Percentiles rank a stretch among this genome's conserved stretches.
Conservation (phyloP, 2,329 filamentous ascomycete species). For the Aspergillus sp. region DNA sequence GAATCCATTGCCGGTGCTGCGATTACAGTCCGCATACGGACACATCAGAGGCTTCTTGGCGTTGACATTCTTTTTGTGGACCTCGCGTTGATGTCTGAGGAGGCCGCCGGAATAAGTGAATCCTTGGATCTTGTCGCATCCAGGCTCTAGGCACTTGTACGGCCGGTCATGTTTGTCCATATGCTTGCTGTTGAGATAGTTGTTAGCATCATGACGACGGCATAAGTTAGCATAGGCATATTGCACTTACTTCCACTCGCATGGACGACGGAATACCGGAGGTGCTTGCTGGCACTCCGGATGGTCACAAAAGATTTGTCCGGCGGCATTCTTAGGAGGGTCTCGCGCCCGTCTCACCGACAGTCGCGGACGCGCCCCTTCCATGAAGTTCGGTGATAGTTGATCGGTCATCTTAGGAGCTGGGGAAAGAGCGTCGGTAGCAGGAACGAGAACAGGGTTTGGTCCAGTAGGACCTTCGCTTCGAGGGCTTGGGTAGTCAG, state of each 20-base stretch:
- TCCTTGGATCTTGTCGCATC: slow-evolving; percentile 85
- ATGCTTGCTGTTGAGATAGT: slow-evolving; percentile 66
- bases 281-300: slow-evolving; percentile 64
- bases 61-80: slow-evolving; percentile 85
- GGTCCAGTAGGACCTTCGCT: slow-evolving; percentile 39
- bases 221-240: slow-evolving; percentile 20
- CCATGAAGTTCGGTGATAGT: slow-evolving; percentile 27
- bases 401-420: slow-evolving; percentile 37
- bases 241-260: slow-evolving; percentile 83
- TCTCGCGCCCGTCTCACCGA: slow-evolving; percentile 46
- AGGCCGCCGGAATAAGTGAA: slow-evolving; percentile 95
- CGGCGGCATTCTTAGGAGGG: slow-evolving; percentile 62
- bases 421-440: slow-evolving; percentile 31
- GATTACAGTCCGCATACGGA: slow-evolving; percentile 82
- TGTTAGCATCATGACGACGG: slow-evolving; percentile 18
- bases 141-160: slow-evolving; percentile 78
- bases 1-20: slow-evolving; percentile 83
- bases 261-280: slow-evolving; percentile 73
- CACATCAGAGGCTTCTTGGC: slow-evolving; percentile 86
- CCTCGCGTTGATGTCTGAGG: slow-evolving; percentile 85
- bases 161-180: slow-evolving; percentile 98
- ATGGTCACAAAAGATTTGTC: slow-evolving; percentile 74
- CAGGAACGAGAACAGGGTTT: slow-evolving; percentile 33
- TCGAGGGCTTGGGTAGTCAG: slow-evolving; percentile 44
- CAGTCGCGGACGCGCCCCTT: slow-evolving; percentile 38